Conservation (phyloP, 352 stramenopile species). For the Phytophthora meadii region DNA sequence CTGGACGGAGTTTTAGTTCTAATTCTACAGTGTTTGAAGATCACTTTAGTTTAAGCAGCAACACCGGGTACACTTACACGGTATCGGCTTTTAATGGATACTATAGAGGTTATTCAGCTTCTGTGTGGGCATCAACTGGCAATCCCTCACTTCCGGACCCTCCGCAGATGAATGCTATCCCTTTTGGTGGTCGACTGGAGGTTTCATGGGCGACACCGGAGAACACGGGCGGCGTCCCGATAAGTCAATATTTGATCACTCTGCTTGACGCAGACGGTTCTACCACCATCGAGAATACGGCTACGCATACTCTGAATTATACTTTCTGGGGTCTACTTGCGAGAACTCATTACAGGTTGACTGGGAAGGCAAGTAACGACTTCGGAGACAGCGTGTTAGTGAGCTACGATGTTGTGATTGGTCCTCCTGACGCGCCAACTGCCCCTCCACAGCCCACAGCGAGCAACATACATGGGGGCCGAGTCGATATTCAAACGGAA, state of each 20-base stretch:
- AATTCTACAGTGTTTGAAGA: conserved; percentile 39
- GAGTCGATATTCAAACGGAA: conserved; percentile 21
- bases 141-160: conserved; percentile 38
- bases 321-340: conserved; percentile 33
- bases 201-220: conserved; percentile 45
- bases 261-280: conserved; percentile 6
- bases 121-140: neutral
- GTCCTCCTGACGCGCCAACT: conserved; percentile 27
- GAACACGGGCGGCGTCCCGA: conserved; percentile 51
- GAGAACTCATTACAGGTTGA: conserved; percentile 34
- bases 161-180: conserved; percentile 17
- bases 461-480: conserved; percentile 35
- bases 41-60: conserved; percentile 32
- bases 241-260: conserved; percentile 37
- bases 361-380: conserved; percentile 25
- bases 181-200: conserved; percentile 55
- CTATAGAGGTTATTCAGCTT: conserved; percentile 17
- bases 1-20: conserved; percentile 2
- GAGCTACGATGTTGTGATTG: conserved; percentile 22
- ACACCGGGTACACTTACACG: conserved; percentile 48
- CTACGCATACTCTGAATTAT: conserved; percentile 1
- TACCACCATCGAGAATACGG: conserved; percentile 11
- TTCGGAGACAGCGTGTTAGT: conserved; percentile 27
- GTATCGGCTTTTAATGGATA: conserved; percentile 59
- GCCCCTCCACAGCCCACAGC: conserved; percentile 22